A percentile compares a stretch with the other conserved stretches of the same genome.
Evolutionary conservation across 2,329 filamentous ascomycete genomes (phyloP).

Genomic region (Emergomyces orientalis): DNA sequence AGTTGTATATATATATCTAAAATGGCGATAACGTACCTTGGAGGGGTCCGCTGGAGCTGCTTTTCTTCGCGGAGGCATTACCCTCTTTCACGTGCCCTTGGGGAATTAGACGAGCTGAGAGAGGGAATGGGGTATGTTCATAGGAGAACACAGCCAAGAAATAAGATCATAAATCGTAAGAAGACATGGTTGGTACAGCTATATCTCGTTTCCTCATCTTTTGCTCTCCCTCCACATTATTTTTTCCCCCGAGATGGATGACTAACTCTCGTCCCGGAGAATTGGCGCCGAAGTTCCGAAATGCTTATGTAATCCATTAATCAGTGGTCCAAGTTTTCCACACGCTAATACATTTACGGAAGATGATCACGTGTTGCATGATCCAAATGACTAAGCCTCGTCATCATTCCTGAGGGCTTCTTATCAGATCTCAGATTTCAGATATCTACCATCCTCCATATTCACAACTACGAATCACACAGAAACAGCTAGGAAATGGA

Average conservation of each 20-base stretch:
- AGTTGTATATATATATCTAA: conserved; percentile 19
- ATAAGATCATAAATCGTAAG: conserved; percentile 6
- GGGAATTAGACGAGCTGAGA: background rate
- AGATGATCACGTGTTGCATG: background rate
- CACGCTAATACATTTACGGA: background rate
- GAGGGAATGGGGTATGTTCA: background rate
- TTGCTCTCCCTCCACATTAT: background rate
- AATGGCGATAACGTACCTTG: conserved; percentile 21
- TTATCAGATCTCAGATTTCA: background rate
- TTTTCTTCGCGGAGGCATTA: conserved; percentile 33
- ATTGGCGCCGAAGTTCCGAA: background rate
- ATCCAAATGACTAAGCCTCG: background rate
- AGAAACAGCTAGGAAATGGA: background rate
- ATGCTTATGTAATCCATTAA: background rate
- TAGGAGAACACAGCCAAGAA: background rate
- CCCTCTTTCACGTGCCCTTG: background rate
- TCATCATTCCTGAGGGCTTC: too few relatives aligned
- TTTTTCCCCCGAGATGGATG: background rate
- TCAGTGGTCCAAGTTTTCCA: background rate
- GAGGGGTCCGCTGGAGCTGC: conserved; percentile 23
- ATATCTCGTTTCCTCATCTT: background rate
- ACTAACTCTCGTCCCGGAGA: background rate
- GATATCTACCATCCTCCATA: background rate
- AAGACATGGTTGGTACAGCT: background rate
- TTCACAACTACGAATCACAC: background rate